Conservation (phyloP, 2,329 filamentous ascomycete species). For the Aspergillus sojae region DNA sequence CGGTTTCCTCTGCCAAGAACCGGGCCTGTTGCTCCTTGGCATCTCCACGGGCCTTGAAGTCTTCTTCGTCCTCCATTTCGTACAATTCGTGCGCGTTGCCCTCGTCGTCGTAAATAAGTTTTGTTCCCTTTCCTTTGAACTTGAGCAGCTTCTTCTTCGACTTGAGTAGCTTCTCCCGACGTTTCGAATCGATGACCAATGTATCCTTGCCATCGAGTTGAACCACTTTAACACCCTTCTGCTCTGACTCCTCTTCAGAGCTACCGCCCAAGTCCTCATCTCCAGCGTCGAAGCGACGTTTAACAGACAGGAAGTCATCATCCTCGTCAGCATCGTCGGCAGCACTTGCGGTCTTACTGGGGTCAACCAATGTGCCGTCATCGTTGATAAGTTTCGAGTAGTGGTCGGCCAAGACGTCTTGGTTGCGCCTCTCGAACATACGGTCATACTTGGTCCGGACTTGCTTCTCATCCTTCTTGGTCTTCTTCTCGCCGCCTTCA, state of each 20-base stretch:
- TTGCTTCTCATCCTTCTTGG: slow-evolving; percentile 61
- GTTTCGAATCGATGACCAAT: slow-evolving; percentile 88
- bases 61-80: slow-evolving; percentile 81
- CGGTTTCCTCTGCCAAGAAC: slow-evolving; percentile 77
- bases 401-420: slow-evolving; percentile 91
- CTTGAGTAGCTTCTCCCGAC: slow-evolving; percentile 89
- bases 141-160: slow-evolving; percentile 94
- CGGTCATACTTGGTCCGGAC: slow-evolving; percentile 94
- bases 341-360: slow-evolving; percentile 34
- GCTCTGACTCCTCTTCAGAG: slow-evolving; percentile 35
- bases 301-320: slow-evolving; percentile 83
- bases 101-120: slow-evolving; percentile 90
- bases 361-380: slow-evolving; percentile 50
- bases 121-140: slow-evolving; percentile 82
- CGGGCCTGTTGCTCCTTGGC: slow-evolving; percentile 74
- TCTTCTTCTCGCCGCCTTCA: slow-evolving; percentile 49
- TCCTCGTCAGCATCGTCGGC: slow-evolving; percentile 67
- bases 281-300: slow-evolving; percentile 77
- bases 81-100: slow-evolving; percentile 83
- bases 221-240: slow-evolving; percentile 46
- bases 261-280: slow-evolving; percentile 57
- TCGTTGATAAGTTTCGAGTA: slow-evolving; percentile 82
- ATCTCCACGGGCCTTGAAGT: slow-evolving; percentile 74
- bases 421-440: slow-evolving; percentile 97
- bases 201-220: slow-evolving; percentile 66